Evolutionary conservation across 129 eudicot genomes (phyloP), one percentile per base, ranked within the genome.

Genomic region (Ambrosia trifida): DNA sequence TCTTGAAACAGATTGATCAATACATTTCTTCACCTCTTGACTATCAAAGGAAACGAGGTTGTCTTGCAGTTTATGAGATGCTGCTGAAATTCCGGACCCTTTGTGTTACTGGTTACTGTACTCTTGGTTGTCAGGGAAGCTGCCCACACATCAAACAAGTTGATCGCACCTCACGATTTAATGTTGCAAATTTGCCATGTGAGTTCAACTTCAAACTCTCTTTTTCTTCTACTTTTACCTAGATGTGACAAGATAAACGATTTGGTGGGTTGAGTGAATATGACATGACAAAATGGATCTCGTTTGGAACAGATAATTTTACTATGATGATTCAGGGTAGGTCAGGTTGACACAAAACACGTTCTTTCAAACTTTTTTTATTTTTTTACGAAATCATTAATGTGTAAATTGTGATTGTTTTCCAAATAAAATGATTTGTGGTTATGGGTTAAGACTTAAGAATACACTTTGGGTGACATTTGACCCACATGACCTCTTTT

Each of bases 121-220:
- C 90, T n/a, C 85, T 93, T 79, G 96, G 98, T 45, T 93, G 98
- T 80, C 86, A 72, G 64, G 95, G 96, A 77, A 87, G 81, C 77
- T 93, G 98, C 84, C 77, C 74, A 51, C 98, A 93, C 73, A 78
- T 49, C 80, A 89, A 93, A 75, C 83, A 80, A 82, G 49, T 85
- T 31, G 90, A 90, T 72, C 93, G 87, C 77, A 83, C 69, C 74
- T 73, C 79, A n/a, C 84, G 80, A 41, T 79, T 73, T 66, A 94
- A 68, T 62, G 70, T 60, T 69, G 49, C 90, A 13, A 94, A 78
- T 79, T 73, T 90, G 61, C 97, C 99, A 69, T 74, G 99, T 94
- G 74, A 78, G 79, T 43, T 32, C 35, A 38, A 16, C 50, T 41
- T 41, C 30, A 30, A 51, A 32, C 44, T 11, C 17, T 32, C 16